Evolutionary conservation across 108 stramenopile species (phyloP), one percentile per base, ranked within the genome.

Genomic region (Cylindrotheca closterium): DNA sequence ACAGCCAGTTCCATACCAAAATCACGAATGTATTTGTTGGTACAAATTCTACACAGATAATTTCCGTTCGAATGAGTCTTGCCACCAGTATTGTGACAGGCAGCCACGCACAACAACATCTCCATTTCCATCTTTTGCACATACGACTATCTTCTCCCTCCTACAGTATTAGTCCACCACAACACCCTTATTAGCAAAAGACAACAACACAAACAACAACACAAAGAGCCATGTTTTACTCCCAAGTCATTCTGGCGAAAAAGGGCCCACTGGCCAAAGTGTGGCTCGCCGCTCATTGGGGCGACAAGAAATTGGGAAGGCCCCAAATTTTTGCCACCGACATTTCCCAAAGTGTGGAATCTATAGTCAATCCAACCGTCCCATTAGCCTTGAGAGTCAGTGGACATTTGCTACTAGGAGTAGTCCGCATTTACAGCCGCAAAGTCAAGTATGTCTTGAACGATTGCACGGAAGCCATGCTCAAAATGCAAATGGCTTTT

Each of bases 151-250:
- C n/a, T n/a, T n/a, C n/a, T n/a, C n/a, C n/a, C n/a, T n/a, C n/a
- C n/a, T n/a, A n/a, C n/a, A n/a, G n/a, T n/a, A n/a, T n/a, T n/a
- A n/a, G n/a, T n/a, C n/a, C n/a, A n/a, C n/a, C n/a, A n/a, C n/a
- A n/a, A n/a, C n/a, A n/a, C n/a, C n/a, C n/a, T n/a, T n/a, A n/a
- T n/a, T n/a, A n/a, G n/a, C n/a, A n/a, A n/a, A n/a, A n/a, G n/a
- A n/a, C n/a, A n/a, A n/a, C n/a, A n/a, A n/a, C n/a, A n/a, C n/a
- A n/a, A n/a, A n/a, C n/a, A n/a, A n/a, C n/a, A n/a, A n/a, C n/a
- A n/a, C n/a, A n/a, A n/a, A n/a, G n/a, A n/a, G n/a, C n/a, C 47
- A 99, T 99, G 99, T 99, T 99, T 63, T 99, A 98, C 73, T 97
- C 97, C n/a, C 95, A 97, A 88, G 91, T 93, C 51, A 97, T 99